Evolutionary conservation across 805 yeast genomes (phyloP).

Genomic region (Ascoidea asiatica): DNA sequence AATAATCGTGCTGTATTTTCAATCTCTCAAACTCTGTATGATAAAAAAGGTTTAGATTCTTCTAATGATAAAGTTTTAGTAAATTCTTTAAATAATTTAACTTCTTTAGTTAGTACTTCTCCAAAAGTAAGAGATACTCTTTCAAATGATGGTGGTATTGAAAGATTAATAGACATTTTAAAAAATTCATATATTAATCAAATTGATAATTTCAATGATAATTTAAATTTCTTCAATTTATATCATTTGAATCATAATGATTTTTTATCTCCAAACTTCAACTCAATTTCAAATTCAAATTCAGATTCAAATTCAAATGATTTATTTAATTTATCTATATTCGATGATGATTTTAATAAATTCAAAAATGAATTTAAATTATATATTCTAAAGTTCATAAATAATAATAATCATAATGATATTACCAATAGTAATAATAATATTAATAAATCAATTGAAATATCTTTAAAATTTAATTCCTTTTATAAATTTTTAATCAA

Average conservation of each 20-base stretch:
- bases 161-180: conserved; percentile 71
- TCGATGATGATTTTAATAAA: neutral
- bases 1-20: conserved; percentile 87
- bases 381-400: too few species aligned
- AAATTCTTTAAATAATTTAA: conserved; percentile 80
- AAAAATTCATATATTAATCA: conserved; percentile 52
- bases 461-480: neutral
- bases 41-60: conserved; percentile 83
- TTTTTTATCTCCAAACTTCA: neutral
- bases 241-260: neutral
- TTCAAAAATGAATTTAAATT: neutral
- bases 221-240: neutral
- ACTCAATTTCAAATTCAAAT: too few species aligned
- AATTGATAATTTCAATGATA: conserved; percentile 6
- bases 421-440: neutral
- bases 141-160: conserved; percentile 83
- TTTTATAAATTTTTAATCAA: too few species aligned
- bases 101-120: conserved; percentile 74
- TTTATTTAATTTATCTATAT: neutral
- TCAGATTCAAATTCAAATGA: neutral
- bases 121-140: conserved; percentile 86
- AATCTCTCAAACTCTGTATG: conserved; percentile 79
- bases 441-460: neutral
- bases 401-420: neutral
- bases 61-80: conserved; percentile 83